A percentile compares a stretch with the other conserved stretches of the same genome.
These are phyloP conservation scores for Spizellomyces sp. DNA, from an alignment of 192 early-diverging fungal genomes.

Conservation along the genomic window DNA sequence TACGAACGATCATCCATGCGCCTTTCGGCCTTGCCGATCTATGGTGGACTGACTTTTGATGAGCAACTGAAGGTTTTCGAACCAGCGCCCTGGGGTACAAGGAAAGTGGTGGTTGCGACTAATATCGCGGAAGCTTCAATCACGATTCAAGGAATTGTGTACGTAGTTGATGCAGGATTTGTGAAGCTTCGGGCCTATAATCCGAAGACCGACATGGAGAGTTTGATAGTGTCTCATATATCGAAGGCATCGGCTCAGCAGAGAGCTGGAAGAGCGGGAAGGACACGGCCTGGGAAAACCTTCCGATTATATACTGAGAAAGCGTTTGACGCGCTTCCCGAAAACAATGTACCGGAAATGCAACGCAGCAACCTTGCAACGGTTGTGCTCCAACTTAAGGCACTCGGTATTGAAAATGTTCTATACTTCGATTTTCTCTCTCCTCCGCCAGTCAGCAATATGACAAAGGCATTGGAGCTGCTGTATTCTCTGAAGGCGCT, in stretches of 20 bases:
- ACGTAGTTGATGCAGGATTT: constrained; percentile 80
- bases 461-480: constrained; percentile 72
- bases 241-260: constrained; percentile 51
- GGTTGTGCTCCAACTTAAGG: constrained; percentile 74
- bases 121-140: constrained; percentile 88
- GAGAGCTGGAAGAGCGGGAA: constrained; percentile 50
- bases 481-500: constrained; percentile 73
- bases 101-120: constrained; percentile 89
- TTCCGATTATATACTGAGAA: constrained; percentile 54
- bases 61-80: constrained; percentile 71
- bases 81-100: constrained; percentile 48
- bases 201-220: constrained; percentile 41
- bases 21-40: constrained; percentile 63
- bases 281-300: constrained; percentile 55
- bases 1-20: constrained; percentile 8
- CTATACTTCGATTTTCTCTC: constrained; percentile 79
- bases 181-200: constrained; percentile 64
- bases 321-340: constrained; percentile 31
- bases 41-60: constrained; percentile 70
- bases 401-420: constrained; percentile 80
- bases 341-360: constrained; percentile 51
- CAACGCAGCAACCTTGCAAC: constrained; percentile 68
- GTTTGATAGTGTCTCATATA: constrained; percentile 43
- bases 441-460: constrained; percentile 69
- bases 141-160: constrained; percentile 74